Base-by-base conservation (phyloP, 495 filamentous ascomycete species). In the Neurospora sp. region DNA sequence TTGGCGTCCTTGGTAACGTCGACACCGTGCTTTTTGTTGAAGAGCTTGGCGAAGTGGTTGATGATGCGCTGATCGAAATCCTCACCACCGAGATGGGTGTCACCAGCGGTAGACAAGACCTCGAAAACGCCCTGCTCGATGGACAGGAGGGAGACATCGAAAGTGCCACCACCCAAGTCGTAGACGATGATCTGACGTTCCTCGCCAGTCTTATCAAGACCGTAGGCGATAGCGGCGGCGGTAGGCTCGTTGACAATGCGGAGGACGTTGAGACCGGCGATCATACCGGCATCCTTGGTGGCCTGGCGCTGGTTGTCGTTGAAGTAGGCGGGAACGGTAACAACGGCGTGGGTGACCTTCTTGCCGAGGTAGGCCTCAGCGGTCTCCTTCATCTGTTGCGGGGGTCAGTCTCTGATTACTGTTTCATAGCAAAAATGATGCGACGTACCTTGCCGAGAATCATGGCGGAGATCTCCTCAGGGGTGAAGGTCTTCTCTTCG, bases 81-180 rank as follows among this genome's bases (percentile, higher is more conserved):
- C 84, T 98, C 96, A 90, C 96, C 96, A 90, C 96, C 96, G 78
- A 99, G 90, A 86, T 98, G 96, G 77, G 96, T 98, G 82, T 99
- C 96, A 92, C 96, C 96, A 83, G 96, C 96, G 78, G 96, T 99
- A 83, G 96, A 91, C 84, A 94, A 86, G 76, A 99, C 96, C 87
- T 99, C 96, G 83, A 99, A 99, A 77, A 97, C 94, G 82, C 96
- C 96, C 79, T 95, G 86, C 79, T 99, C 96, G 76, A 98, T 96
- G 46, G 94, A 97, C 48, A 99, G 89, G 77, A 99, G 93, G 71
- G 95, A 98, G 70, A 99, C 96, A 96, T 99, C 96, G 84, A 99
- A 99, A 79, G 96, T 98, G 90, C 96, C 96, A 91, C 96, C 96
- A 91, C 96, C 96, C 76, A 99, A 93, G 90, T 99, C 96, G 84